These are phyloP conservation scores for Acidiella bohemica DNA, from an alignment of 495 filamentous ascomycete species.

Conservation along the genomic window DNA sequence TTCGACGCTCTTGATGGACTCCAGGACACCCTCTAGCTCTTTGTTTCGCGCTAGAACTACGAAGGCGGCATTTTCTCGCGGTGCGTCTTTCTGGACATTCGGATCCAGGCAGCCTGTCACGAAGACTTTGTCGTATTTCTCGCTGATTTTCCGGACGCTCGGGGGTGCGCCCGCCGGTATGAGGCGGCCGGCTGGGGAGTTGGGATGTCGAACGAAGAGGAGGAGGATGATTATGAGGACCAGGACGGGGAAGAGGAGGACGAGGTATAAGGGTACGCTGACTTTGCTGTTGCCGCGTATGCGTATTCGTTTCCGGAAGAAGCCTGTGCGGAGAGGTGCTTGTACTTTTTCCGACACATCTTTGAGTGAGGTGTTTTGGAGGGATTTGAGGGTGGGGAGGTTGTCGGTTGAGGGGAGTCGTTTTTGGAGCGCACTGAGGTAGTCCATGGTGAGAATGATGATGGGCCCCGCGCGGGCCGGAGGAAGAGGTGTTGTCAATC, in stretches of 20 bases:
- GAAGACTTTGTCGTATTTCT: constrained; percentile 94
- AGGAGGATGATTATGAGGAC: constrained; percentile 83
- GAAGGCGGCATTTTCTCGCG: constrained; percentile 83
- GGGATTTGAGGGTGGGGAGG: constrained; percentile 46
- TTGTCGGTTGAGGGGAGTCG: constrained; percentile 48
- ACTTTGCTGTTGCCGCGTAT: constrained; percentile 88
- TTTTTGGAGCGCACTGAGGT: constrained; percentile 34
- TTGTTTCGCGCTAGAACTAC: constrained; percentile 95
- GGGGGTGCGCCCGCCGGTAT: constrained; percentile 86
- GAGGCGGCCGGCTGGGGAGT: constrained; percentile 65
- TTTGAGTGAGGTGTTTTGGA: constrained; percentile 24
- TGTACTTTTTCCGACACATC: constrained; percentile 38
- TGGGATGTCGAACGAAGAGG: constrained; percentile 79
- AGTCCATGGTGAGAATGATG: constrained; percentile 21
- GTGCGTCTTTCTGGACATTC: constrained; percentile 42
- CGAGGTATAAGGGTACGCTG: constrained; percentile 84
- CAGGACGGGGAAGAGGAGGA: constrained; percentile 83
- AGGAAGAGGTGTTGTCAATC: background rate
- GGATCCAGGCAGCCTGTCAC: constrained; percentile 72
- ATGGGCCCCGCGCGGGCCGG: background rate
- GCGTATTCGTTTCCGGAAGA: constrained; percentile 78
- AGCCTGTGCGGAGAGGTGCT: constrained; percentile 57
- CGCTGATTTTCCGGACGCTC: constrained; percentile 93
- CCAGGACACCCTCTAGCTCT: constrained; percentile 88
- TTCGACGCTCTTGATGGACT: constrained; percentile 96